Conservation (phyloP, 2,329 filamentous ascomycete genomes). For the Stromatinia cepivora region DNA sequence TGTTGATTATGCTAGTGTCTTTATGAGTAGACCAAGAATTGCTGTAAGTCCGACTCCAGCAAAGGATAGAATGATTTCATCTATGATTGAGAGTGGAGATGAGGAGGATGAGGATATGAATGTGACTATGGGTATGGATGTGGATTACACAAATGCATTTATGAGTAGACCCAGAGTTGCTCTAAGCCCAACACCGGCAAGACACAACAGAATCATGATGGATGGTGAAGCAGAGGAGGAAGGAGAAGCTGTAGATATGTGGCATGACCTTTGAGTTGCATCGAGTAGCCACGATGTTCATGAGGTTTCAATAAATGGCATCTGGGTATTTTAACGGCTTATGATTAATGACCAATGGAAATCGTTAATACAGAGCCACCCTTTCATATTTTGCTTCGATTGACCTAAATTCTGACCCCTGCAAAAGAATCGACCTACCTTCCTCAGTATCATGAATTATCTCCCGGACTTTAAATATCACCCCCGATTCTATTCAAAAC, state of each 20-base stretch:
- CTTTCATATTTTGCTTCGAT: background rate
- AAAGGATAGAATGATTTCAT: slow-evolving; percentile 10
- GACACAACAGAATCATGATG: background rate
- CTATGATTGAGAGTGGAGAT: slow-evolving; percentile 10
- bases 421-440: no score
- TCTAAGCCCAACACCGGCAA: slow-evolving; percentile 58
- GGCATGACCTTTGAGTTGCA: slow-evolving; percentile 7
- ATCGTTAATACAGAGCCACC: background rate
- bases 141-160: slow-evolving; percentile 81
- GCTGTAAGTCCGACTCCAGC: slow-evolving; percentile 63
- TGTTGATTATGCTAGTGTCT: slow-evolving; percentile 74
- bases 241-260: slow-evolving; percentile 4
- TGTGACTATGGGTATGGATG: slow-evolving; percentile 55
- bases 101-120: slow-evolving; percentile 21
- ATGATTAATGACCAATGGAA: slow-evolving; percentile 6
- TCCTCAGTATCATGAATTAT: no score
- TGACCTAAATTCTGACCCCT: no score
- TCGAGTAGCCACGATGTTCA: background rate
- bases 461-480: no score
- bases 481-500: no score
- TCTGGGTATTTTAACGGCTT: background rate
- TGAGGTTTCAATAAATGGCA: background rate
- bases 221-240: background rate
- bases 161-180: slow-evolving; percentile 79
- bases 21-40: slow-evolving; percentile 80